Base-by-base conservation (phyloP, 1,139 yeast genomes). In the Diutina sp. region DNA sequence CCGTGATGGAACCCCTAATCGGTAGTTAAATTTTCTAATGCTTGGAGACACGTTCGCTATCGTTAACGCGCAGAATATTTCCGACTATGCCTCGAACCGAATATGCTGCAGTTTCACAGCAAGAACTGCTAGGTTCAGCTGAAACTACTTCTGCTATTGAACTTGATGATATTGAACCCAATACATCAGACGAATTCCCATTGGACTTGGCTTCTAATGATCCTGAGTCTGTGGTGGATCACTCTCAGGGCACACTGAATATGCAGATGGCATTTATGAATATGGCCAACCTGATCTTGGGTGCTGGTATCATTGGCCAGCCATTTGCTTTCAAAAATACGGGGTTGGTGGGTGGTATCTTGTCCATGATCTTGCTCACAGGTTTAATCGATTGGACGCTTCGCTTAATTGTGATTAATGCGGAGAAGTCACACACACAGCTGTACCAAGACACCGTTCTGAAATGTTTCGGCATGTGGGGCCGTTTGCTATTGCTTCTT, bases 251-350 rank as follows among this genome's bases (percentile, higher is more conserved):
- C n/a, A 52, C 55, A 4, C 48, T 44, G 48, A 7, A 14, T 16
- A 21, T 52, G 47, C 18, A 14, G 14, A 52, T 52, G 55, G 97
- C 97, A 12, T 90, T 91, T 65, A 88, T 91, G 95, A 91, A 91
- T 69, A 90, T 91, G 96, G 95, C 97, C 28, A 91, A 91, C 69
- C 86, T 89, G 16, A 91, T 90, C 58, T 74, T 91, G 14, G 98
- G 98, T 0, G 97, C 98, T 0, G 97, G 97, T 1, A 89, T 93
- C 56, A 90, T 91, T 52, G 97, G 97, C 1, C 95, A 90, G 63
- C 95, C 98, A 1, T 87, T 85, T 64, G 97, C 98, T 0, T 83
- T 91, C 63, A 75, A 79, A 57, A 88, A 90, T 64, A 79, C 89
- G 38, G 98, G 98, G 0, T 69, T 91, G 1, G 61, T 85, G 0